These are phyloP conservation scores for Starmerella powellii DNA, from an alignment of 805 yeast genomes.

Conservation along the genomic window DNA sequence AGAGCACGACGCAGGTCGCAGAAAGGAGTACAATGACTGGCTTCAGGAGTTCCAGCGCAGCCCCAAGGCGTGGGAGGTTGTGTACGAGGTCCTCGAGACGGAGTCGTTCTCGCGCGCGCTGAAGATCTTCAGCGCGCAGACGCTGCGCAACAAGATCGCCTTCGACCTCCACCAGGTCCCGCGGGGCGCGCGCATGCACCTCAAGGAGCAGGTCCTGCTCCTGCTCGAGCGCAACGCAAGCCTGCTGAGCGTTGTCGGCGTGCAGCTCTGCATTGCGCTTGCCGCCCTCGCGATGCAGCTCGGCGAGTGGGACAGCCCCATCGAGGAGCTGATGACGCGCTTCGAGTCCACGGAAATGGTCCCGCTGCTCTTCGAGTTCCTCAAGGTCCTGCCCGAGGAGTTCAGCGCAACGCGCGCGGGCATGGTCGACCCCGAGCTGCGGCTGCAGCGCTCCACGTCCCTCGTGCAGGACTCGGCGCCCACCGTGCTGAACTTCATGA, in stretches of 20 bases:
- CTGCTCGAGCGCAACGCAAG: slow-evolving; percentile 39
- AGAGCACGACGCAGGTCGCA: slow-evolving; percentile 18
- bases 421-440: slow-evolving; percentile 18
- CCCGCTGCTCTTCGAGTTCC: slow-evolving; percentile 51
- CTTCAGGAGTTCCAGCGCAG: slow-evolving; percentile 71
- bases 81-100: slow-evolving; percentile 42
- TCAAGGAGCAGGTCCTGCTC: slow-evolving; percentile 56
- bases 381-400: slow-evolving; percentile 86
- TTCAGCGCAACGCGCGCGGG: slow-evolving; percentile 72
- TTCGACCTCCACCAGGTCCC: slow-evolving; percentile 78
- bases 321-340: slow-evolving; percentile 49
- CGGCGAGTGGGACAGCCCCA: slow-evolving; percentile 57
- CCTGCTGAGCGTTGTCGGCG: slow-evolving; percentile 48
- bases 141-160: slow-evolving; percentile 69
- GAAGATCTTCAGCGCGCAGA: slow-evolving; percentile 80
- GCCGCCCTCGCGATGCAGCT: slow-evolving; percentile 74
- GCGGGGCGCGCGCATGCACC: slow-evolving; percentile 39
- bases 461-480: slow-evolving; percentile 57
- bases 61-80: slow-evolving; percentile 58
- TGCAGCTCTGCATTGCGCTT: slow-evolving; percentile 71
- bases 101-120: slow-evolving; percentile 38
- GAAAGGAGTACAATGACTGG: slow-evolving; percentile 38
- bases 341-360: slow-evolving; percentile 33
- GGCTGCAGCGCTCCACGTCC: slow-evolving; percentile 40
- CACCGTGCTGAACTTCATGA: slow-evolving; percentile 51